phyloP scores from a whole-genome alignment of 2,329 filamentous ascomycete genomes.

The Sporothrix pseudoabietina region DNA sequence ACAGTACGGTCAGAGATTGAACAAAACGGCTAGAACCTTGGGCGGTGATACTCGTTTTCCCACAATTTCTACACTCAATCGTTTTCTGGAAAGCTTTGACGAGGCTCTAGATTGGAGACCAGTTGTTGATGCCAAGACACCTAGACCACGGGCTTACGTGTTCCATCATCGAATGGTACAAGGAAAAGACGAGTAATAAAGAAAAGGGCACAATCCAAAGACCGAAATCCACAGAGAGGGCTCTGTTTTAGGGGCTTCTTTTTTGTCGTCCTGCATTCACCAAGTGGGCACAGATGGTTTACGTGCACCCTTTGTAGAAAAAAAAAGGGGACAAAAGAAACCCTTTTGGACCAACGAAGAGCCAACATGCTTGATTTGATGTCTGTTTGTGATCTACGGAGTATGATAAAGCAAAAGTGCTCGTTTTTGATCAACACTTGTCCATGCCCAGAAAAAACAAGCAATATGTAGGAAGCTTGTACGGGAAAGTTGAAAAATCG shows the following conservation, averaged over 20 bases:
- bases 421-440: background rate
- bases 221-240: background rate
- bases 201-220: background rate
- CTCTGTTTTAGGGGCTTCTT: background rate
- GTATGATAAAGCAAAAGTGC: background rate
- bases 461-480: background rate
- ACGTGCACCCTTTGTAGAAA: background rate
- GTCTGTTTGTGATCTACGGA: background rate
- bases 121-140: background rate
- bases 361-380: background rate
- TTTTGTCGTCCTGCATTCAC: background rate
- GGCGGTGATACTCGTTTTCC: background rate
- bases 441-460: background rate
- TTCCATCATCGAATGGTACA: background rate
- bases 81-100: background rate
- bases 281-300: background rate
- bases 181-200: background rate
- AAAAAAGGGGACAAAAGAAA: background rate
- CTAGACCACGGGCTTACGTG: background rate
- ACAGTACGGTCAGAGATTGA: background rate
- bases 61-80: background rate
- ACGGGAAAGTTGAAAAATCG: background rate
- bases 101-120: background rate
- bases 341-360: background rate
- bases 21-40: background rate